Base-by-base conservation (phyloP, 1,284 basidiomycete genomes). In the Gomphus bonarii region DNA sequence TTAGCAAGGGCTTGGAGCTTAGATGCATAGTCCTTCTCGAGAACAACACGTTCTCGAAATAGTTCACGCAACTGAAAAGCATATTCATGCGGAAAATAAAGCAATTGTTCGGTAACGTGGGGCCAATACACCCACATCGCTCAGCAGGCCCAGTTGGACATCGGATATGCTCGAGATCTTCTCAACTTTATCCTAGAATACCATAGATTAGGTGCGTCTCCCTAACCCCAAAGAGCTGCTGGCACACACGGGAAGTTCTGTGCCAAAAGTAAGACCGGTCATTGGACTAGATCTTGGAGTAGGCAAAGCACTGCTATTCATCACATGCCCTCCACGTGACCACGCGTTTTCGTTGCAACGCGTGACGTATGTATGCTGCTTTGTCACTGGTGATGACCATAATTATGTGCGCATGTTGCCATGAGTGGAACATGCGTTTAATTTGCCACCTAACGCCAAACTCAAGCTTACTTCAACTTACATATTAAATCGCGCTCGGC, bases 1-100 rank as follows among this genome's bases (percentile, higher is more conserved):
- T 77, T 81, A 3, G 76, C 75, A 28, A 91, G 68, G 14, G 72
- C 68, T 64, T 85, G 80, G 18, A 90, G 72, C 65, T 85, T 89
- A 18, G 70, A 65, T 1, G 86, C 84, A 65, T 88, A 90, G 64
- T 91, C 87, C 54, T 82, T 79, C 67, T 91, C 88, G 12, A 91
- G 71, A 12, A 73, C 75, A 16, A 73, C 80, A 44, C 83, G 76
- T 55, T 85, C 84, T 54, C 75, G 73, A 65, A 88, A 82, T 50
- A 90, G 65, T 50, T 90, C 86, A 54, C 85, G 79, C 54, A 85
- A 76, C 86, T 89, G 63, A 33, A 33, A 18, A 47, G 28, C 51
- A 46, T 58, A 50, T 58, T 49, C 60, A 30, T 30, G 12, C 20
- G 3, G 30, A 5, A 9, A 10, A 22, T 14, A 50, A 40, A 33